Conservation (phyloP, 2,329 filamentous ascomycete species). For the Claviceps capensis region DNA sequence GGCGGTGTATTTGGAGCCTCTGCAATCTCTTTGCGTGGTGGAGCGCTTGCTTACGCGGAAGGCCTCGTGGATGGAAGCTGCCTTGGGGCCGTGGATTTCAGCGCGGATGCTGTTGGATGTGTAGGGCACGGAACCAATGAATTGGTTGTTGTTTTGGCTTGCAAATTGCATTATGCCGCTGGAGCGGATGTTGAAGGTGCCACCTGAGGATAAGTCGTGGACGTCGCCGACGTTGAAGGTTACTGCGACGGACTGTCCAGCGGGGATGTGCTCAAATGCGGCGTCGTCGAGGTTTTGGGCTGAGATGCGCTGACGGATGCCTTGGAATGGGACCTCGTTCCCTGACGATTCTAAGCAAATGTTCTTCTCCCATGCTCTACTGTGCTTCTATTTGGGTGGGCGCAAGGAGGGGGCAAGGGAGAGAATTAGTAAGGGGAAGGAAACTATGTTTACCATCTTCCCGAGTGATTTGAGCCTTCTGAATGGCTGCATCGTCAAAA, state of each 20-base stretch:
- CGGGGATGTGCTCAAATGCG: constrained; percentile 35
- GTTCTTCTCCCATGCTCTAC: neutral
- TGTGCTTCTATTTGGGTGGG: neutral
- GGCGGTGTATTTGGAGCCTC: constrained; percentile 28
- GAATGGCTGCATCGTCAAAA: constrained; percentile 34
- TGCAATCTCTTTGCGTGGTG: constrained; percentile 39
- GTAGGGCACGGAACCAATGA: constrained; percentile 41
- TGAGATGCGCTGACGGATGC: constrained; percentile 19
- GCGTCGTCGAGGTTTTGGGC: constrained; percentile 26
- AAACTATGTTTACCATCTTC: constrained; percentile 3
- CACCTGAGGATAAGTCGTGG: constrained; percentile 36
- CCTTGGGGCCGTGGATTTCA: constrained; percentile 41
- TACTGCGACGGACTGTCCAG: constrained; percentile 35
- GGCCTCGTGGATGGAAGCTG: constrained; percentile 33
- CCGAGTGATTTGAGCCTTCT: constrained; percentile 35
- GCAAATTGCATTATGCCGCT: constrained; percentile 43
- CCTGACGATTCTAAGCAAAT: constrained; percentile 11
- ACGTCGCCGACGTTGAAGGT: constrained; percentile 41
- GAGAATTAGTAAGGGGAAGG: neutral
- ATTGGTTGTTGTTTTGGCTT: constrained; percentile 32
- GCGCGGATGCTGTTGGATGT: constrained; percentile 45
- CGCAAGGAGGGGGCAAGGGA: neutral
- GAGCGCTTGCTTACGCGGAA: constrained; percentile 36
- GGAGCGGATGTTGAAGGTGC: constrained; percentile 41
- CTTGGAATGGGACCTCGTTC: constrained; percentile 33